Conservation (phyloP, 306 rosid genomes). For the Quercus glauca region DNA sequence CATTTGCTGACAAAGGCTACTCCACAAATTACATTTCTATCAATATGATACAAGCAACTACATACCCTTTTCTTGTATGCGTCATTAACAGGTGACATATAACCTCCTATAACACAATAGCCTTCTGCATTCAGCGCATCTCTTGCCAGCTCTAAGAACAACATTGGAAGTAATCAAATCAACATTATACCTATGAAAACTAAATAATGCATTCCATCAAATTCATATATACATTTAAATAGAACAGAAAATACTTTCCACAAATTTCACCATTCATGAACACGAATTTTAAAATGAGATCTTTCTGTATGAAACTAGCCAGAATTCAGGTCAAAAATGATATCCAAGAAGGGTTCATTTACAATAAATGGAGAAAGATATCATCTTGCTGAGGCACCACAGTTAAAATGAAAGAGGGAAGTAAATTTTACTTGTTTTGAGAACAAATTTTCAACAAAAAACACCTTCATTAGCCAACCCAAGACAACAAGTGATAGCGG, state of each 20-base stretch:
- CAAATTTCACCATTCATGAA: neutral
- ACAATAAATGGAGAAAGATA: neutral
- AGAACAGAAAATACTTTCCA: neutral
- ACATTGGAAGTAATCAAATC: conserved; percentile 1
- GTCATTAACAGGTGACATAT: conserved; percentile 91
- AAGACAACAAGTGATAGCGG: neutral
- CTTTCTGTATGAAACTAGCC: neutral
- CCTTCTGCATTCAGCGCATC: conserved; percentile 73
- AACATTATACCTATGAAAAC: neutral
- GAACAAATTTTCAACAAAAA: neutral
- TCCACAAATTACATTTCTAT: neutral
- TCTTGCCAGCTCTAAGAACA: conserved; percentile 73
- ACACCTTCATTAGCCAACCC: neutral
- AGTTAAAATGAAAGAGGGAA: neutral
- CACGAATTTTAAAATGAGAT: neutral
- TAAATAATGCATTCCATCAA: neutral
- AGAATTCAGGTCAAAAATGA: neutral
- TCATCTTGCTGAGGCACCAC: neutral
- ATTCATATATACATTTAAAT: neutral
- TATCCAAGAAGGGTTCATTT: neutral
- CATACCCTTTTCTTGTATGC: conserved; percentile 87
- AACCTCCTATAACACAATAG: conserved; percentile 77
- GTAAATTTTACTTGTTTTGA: neutral
- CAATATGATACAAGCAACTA: neutral
- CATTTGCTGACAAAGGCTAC: neutral